A percentile compares a stretch with the other conserved stretches of the same genome.
phyloP scores from a whole-genome alignment of 148 eudicot genomes.

The Pouteria glomerata region DNA sequence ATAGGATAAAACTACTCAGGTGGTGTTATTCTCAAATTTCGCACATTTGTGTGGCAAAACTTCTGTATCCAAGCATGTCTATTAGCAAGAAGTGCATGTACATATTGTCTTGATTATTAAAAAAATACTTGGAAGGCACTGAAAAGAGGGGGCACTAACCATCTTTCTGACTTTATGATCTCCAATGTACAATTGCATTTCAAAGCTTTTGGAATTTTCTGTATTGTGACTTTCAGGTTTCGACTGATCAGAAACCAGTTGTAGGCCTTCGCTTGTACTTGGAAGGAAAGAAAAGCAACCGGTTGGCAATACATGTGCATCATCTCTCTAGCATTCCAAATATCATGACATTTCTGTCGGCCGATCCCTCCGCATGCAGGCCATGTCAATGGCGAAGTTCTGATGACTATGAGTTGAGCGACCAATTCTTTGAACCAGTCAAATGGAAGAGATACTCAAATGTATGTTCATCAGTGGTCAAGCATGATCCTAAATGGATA shows the following conservation, averaged over 20 bases:
- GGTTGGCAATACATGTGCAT: slow-evolving; percentile 75
- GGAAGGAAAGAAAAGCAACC: slow-evolving; percentile 84
- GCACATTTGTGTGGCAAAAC: neutral
- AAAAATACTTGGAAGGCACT: too few relatives aligned
- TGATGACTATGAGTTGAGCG: slow-evolving; percentile 46
- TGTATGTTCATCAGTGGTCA: slow-evolving; percentile 65
- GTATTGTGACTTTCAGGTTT: slow-evolving; percentile 41
- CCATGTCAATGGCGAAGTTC: slow-evolving; percentile 76
- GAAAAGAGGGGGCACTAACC: too few relatives aligned
- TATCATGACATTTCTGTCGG: slow-evolving; percentile 39
- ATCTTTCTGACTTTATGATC: neutral
- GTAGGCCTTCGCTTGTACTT: slow-evolving; percentile 76
- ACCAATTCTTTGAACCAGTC: slow-evolving; percentile 64
- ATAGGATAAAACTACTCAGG: too few relatives aligned
- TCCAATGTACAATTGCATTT: neutral
- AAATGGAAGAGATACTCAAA: slow-evolving; percentile 71
- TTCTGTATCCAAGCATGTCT: neutral
- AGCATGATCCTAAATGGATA: slow-evolving; percentile 69
- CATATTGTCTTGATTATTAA: too few relatives aligned
- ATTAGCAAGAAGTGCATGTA: too few relatives aligned
- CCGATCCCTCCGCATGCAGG: slow-evolving; percentile 15
- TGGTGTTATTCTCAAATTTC: neutral
- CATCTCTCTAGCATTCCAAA: slow-evolving; percentile 89
- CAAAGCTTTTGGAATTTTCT: neutral
- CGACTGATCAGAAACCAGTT: slow-evolving; percentile 63